phyloP scores from a whole-genome alignment of 163 green algal genomes.

The Scenedesmus sp. region DNA sequence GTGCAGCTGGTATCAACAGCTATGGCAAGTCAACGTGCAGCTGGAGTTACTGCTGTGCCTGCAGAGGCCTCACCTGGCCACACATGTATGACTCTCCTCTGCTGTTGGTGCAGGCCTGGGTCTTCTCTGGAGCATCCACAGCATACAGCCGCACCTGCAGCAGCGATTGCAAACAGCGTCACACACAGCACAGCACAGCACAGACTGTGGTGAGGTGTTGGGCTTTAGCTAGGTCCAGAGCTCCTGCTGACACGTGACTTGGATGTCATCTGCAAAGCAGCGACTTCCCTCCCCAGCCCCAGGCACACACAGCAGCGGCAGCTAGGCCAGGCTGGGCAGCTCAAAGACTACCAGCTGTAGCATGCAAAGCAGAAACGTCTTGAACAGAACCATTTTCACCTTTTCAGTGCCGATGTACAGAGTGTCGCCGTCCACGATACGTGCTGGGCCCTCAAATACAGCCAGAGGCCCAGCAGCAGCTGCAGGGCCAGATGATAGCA shows the following conservation, averaged over 20 bases:
- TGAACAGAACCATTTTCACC: not conserved
- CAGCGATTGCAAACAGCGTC: too few species aligned
- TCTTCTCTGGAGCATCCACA: slow-evolving; percentile 49
- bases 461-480: not conserved
- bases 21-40: too few species aligned
- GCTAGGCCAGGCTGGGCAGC: not conserved
- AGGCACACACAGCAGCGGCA: not conserved
- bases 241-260: too few species aligned
- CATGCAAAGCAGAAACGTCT: not conserved
- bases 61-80: not conserved
- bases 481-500: slow-evolving; percentile 15
- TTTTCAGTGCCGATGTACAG: slow-evolving; percentile 38
- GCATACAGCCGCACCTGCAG: slow-evolving; percentile 46
- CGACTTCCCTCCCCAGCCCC: too few species aligned
- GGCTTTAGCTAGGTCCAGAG: too few species aligned
- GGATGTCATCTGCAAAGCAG: too few species aligned
- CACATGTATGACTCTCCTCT: not conserved
- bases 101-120: slow-evolving; percentile 34
- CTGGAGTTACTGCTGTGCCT: not conserved
- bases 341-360: not conserved
- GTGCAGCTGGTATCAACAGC: too few species aligned
- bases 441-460: slow-evolving; percentile 35
- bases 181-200: not conserved
- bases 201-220: too few species aligned
- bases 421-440: slow-evolving; percentile 50